phyloP scores from a whole-genome alignment of 495 filamentous ascomycete genomes.

The Aspergillus biplanus region DNA sequence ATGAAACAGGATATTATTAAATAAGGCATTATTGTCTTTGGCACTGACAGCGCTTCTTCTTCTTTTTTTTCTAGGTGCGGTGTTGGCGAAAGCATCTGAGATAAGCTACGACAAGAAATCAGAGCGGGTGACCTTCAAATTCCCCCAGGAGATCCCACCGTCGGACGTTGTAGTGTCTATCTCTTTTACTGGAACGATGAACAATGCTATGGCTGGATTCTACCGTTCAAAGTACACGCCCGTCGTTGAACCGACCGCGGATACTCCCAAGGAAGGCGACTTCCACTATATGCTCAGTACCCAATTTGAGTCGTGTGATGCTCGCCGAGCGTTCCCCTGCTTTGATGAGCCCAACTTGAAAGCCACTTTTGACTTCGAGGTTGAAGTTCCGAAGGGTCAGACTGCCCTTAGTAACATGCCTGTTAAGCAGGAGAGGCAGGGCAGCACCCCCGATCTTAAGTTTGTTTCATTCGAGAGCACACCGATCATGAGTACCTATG shows the following conservation, averaged over 20 bases:
- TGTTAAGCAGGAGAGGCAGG: conserved; percentile 65
- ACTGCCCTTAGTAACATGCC: conserved; percentile 95
- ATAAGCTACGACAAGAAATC: conserved; percentile 79
- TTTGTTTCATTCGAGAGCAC: conserved; percentile 82
- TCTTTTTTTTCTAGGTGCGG: conserved; percentile 28
- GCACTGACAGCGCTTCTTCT: conserved; percentile 18
- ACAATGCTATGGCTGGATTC: conserved; percentile 95
- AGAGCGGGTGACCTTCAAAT: conserved; percentile 76
- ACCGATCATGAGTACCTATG: conserved; percentile 96
- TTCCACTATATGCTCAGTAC: conserved; percentile 94
- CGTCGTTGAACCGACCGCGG: conserved; percentile 62
- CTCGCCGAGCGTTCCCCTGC: conserved; percentile 91
- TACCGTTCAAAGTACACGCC: conserved; percentile 95
- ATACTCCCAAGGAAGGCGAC: conserved; percentile 76
- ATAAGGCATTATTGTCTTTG: neutral
- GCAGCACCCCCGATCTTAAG: conserved; percentile 66
- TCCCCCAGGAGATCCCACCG: conserved; percentile 65
- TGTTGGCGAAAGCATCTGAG: conserved; percentile 58
- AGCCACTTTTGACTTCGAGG: conserved; percentile 88
- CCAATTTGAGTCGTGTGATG: conserved; percentile 96
- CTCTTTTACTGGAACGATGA: conserved; percentile 83
- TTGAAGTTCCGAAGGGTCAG: conserved; percentile 86
- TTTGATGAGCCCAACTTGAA: conserved; percentile 98
- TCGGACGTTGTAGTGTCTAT: conserved; percentile 68
- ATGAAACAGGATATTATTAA: neutral